Evolutionary conservation across 805 yeast genomes (phyloP).

Genomic region (Tetrapisispora arboricola): DNA sequence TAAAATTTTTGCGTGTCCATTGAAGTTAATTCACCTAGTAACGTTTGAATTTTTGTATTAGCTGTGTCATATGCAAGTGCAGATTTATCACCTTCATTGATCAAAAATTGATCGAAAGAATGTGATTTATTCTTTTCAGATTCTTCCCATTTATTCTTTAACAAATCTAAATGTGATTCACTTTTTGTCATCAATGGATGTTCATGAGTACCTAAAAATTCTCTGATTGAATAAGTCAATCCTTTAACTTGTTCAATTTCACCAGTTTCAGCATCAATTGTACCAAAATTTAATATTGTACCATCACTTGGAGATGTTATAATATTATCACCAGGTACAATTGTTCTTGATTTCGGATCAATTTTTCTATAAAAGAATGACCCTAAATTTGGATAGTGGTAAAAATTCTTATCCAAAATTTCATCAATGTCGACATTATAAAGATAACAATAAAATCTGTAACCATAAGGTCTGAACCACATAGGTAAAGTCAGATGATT

Average conservation of each 20-base stretch:
- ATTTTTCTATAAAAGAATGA: conserved; percentile 86
- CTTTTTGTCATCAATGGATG: conserved; percentile 26
- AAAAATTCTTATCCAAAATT: conserved; percentile 72
- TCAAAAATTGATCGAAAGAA: conserved; percentile 31
- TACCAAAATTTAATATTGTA: conserved; percentile 73
- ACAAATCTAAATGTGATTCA: conserved; percentile 14
- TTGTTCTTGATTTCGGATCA: conserved; percentile 67
- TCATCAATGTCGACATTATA: conserved; percentile 89
- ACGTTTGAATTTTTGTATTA: conserved; percentile 29
- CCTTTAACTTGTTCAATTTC: conserved; percentile 97
- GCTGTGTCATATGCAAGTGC: conserved; percentile 28
- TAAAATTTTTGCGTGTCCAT: conserved; percentile 2
- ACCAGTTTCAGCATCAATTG: conserved; percentile 54
- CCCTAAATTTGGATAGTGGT: conserved; percentile 65
- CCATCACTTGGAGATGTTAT: conserved; percentile 94
- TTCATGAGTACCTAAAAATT: conserved; percentile 57
- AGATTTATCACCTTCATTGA: conserved; percentile 64
- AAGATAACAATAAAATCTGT: conserved; percentile 58
- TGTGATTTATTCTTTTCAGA: background rate
- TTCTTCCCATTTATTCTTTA: conserved; percentile 9
- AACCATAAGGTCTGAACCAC: conserved; percentile 82
- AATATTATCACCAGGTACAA: conserved; percentile 44
- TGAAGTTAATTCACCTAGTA: conserved; percentile 26
- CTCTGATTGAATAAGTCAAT: conserved; percentile 81
- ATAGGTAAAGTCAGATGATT: conserved; percentile 76